Base-by-base conservation (phyloP, 306 rosid species). In the Vigna reflexopilosa region DNA sequence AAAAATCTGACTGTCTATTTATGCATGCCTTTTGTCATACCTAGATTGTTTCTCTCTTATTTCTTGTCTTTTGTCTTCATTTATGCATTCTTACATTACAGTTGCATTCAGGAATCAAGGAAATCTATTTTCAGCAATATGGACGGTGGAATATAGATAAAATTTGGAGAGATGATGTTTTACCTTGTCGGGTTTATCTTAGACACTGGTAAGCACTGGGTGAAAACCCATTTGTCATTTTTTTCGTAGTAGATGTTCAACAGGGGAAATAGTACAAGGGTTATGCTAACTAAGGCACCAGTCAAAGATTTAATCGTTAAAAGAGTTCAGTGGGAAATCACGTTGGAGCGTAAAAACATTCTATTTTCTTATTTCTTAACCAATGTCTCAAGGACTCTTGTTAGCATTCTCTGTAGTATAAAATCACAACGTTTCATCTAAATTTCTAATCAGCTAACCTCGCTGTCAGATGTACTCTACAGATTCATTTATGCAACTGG, bases 141-240 rank as follows among this genome's bases (percentile, higher is more conserved):
- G 97, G 97, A 68, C 83, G 85, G 44, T 89, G 89, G 88, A 85
- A 86, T 70, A 88, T 94, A 26, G 88, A 94, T 82, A 88, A 85
- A 86, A 94, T 94, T 61, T 94, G 97, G 97, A 86, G 92, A 70
- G 97, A 94, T 81, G 98, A 92, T 82, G 90, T 94, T 70, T 84
- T 94, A 67, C 97, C 98, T 71, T 94, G 98, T 75, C 97, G 98
- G 34, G 83, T 87, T 70, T 94, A 94, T 86, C 94, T 94, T 83
- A 86, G 97, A 38, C 97, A 94, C 82, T 94, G 98, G 98, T 94
- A 55, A 89, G 91, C 82, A 42, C 67, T 55, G 9, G 74, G 55
- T 67, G 55, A 54, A 80, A 73, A 26, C 56, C 68, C 26, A 40
- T 58, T 68, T 28, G 11, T 26, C 63, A 40, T 52, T 40, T 42